phyloP scores from a whole-genome alignment of 805 yeast genomes.

The Millerozyma acaciae region DNA sequence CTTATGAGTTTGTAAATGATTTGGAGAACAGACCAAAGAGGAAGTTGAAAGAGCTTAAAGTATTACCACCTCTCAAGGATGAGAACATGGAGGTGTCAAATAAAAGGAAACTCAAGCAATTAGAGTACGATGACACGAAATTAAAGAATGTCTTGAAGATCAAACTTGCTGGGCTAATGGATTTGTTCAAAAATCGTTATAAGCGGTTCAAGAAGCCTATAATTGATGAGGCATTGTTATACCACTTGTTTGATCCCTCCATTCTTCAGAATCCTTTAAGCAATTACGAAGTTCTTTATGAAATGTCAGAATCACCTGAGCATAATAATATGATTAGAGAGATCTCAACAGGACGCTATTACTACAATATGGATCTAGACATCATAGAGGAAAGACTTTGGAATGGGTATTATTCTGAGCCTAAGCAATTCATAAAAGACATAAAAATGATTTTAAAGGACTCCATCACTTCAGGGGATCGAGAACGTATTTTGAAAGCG shows the following conservation, averaged over 20 bases:
- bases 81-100: constrained; percentile 31
- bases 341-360: constrained; percentile 65
- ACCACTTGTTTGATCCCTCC: constrained; percentile 72
- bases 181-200: constrained; percentile 78
- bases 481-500: constrained; percentile 78
- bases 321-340: constrained; percentile 78
- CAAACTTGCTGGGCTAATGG: constrained; percentile 84
- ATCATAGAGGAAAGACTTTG: constrained; percentile 91
- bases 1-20: constrained; percentile 66
- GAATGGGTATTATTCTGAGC: constrained; percentile 95
- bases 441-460: constrained; percentile 81
- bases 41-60: constrained; percentile 38
- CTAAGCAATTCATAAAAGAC: constrained; percentile 83
- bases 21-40: constrained; percentile 52
- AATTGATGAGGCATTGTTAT: constrained; percentile 69
- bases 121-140: constrained; percentile 67
- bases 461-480: constrained; percentile 67
- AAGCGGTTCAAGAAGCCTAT: constrained; percentile 88
- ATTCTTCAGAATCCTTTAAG: constrained; percentile 33
- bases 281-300: constrained; percentile 38
- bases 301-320: constrained; percentile 41
- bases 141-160: constrained; percentile 81
- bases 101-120: constrained; percentile 45
- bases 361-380: constrained; percentile 87
- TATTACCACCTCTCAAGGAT: constrained; percentile 18